phyloP scores from a whole-genome alignment of 108 stramenopile species.

The Skeletonema costatum region DNA sequence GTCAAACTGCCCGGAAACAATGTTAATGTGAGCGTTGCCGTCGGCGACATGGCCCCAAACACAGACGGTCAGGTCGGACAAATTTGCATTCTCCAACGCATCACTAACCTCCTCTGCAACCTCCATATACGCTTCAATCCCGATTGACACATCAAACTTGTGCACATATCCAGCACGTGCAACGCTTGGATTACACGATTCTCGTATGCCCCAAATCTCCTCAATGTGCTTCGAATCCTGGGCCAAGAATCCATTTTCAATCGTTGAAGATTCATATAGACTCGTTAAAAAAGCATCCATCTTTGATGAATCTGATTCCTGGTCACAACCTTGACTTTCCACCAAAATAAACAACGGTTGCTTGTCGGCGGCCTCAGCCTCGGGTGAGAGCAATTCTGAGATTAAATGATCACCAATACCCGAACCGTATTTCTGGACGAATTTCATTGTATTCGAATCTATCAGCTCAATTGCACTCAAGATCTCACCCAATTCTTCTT shows the following conservation, averaged over 20 bases:
- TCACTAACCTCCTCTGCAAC: constrained; percentile 65
- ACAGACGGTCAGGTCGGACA: constrained; percentile 38
- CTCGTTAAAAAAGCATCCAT: constrained; percentile 82
- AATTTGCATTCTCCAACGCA: constrained; percentile 12
- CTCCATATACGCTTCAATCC: constrained; percentile 68
- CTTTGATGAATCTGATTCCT: constrained; percentile 82
- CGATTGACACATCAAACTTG: constrained; percentile 96
- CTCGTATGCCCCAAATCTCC: constrained; percentile 81
- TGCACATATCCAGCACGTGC: constrained; percentile 71
- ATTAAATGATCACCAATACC: background rate
- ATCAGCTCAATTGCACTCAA: constrained; percentile 93
- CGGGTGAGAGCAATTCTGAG: background rate
- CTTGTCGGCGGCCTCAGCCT: background rate
- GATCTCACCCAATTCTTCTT: constrained; percentile 78
- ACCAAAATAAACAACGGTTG: constrained; percentile 81
- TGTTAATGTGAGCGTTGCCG: constrained; percentile 96
- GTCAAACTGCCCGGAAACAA: constrained; percentile 60
- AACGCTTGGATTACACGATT: constrained; percentile 67
- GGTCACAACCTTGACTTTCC: constrained; percentile 89
- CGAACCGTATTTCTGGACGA: constrained; percentile 48
- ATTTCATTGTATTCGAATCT: constrained; percentile 67
- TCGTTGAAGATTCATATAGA: constrained; percentile 48
- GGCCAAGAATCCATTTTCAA: constrained; percentile 85
- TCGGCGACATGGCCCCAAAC: constrained; percentile 93
- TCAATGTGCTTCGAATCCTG: constrained; percentile 74